Conservation (phyloP, 306 rosid species). For the Acacia melanoxylon region DNA sequence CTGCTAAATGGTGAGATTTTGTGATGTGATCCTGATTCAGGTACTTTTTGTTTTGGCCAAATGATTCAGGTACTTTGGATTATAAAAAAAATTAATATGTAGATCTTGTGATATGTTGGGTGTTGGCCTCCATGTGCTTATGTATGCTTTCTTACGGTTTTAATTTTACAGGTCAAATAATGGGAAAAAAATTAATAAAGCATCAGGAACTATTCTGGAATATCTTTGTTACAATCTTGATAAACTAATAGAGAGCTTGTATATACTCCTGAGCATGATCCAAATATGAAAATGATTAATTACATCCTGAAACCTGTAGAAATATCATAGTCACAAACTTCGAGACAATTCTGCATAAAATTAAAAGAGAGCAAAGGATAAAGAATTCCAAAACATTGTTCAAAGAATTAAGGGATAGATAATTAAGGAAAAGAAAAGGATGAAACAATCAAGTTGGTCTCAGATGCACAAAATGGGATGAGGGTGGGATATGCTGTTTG, state of each 20-base stretch:
- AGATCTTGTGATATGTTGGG: background rate
- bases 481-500: background rate
- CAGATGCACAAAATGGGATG: background rate
- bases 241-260: background rate
- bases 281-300: background rate
- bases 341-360: background rate
- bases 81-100: conserved; percentile 12
- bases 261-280: conserved; percentile 7
- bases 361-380: background rate
- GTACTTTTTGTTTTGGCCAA: background rate
- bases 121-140: conserved; percentile 2
- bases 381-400: background rate
- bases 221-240: background rate
- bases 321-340: background rate
- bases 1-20: conserved; percentile 10
- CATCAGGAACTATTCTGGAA: conserved; percentile 13
- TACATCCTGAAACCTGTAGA: background rate
- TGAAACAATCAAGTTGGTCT: background rate
- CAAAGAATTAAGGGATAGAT: background rate
- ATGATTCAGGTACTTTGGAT: conserved; percentile 28
- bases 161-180: background rate
- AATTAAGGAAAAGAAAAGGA: background rate
- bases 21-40: conserved; percentile 26
- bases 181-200: background rate
- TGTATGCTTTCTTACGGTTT: background rate